These are phyloP conservation scores for Wickerhamomyces ciferrii DNA, from an alignment of 805 yeast genomes.

Conservation along the genomic window DNA sequence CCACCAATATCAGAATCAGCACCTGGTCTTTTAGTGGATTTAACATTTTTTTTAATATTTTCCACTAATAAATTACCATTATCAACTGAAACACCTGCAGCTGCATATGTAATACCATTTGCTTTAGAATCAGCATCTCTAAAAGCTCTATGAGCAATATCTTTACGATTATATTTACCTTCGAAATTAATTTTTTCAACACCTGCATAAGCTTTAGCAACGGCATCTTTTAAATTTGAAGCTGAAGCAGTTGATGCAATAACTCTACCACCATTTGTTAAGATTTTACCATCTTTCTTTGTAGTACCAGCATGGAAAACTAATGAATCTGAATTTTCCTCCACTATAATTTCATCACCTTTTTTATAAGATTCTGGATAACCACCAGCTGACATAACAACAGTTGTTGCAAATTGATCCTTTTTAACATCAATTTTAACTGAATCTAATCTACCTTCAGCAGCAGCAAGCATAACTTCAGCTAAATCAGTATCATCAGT, in stretches of 20 bases:
- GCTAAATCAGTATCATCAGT: slow-evolving; percentile 86
- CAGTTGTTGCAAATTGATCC: slow-evolving; percentile 77
- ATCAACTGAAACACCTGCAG: slow-evolving; percentile 97
- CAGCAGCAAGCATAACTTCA: slow-evolving; percentile 87
- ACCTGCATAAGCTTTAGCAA: slow-evolving; percentile 80
- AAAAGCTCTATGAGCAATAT: slow-evolving; percentile 96
- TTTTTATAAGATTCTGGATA: slow-evolving; percentile 85
- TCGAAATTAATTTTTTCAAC: slow-evolving; percentile 69
- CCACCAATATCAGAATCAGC: slow-evolving; percentile 99
- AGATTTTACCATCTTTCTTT: slow-evolving; percentile 47
- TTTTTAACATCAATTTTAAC: slow-evolving; percentile 52
- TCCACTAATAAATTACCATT: slow-evolving; percentile 89
- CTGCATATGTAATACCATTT: slow-evolving; percentile 75
- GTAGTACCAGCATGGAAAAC: slow-evolving; percentile 98
- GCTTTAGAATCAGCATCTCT: slow-evolving; percentile 35
- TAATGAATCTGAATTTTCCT: slow-evolving; percentile 44
- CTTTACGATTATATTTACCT: slow-evolving; percentile 80
- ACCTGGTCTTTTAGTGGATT: slow-evolving; percentile 90
- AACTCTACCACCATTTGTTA: slow-evolving; percentile 95
- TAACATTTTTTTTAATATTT: slow-evolving; percentile 83
- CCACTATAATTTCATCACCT: slow-evolving; percentile 78
- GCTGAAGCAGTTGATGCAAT: slow-evolving; percentile 92
- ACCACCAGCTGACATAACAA: slow-evolving; percentile 95
- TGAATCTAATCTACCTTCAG: slow-evolving; percentile 89
- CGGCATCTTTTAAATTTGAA: slow-evolving; percentile 69